Evolutionary conservation across 768 basidiomycete genomes (phyloP), one percentile per base, ranked within the genome.

Genomic region (Amylocystis lapponica): DNA sequence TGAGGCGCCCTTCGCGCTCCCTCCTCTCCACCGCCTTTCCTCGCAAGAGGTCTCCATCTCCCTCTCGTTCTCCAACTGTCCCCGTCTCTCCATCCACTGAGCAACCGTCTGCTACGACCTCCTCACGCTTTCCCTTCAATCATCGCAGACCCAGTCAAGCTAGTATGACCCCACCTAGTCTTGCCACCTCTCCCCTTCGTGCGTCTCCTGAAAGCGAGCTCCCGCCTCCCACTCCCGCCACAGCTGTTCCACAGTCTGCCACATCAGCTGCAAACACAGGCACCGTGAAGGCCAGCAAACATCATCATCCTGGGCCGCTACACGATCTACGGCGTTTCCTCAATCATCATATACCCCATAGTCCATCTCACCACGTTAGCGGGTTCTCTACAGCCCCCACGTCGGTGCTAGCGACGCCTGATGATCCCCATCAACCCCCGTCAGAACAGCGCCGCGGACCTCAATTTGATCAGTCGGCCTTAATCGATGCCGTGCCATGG

Each of bases 291-390:
- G 40, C 46, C 21, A 31, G 41, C 37, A 62, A 59, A 50, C 65
- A 67, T 51, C 63, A 74, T 50, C 70, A 73, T 45, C 74, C 74
- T 48, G 85, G 90, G 0, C 86, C 91, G 2, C 75, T 98, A 39
- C 81, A 87, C 66, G 94, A 97, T 64, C 81, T 97, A 57, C 91
- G 91, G 61, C 86, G 93, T 22, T 96, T 98, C 70, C 77, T 99
- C 50, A 89, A 95, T 67, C 79, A 88, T 66, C 91, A 95, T 66
- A 81, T 95, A 37, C 80, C 80, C 46, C 81, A 86, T 54, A 67
- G 64, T 36, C 62, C 62, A 49, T 49, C 51, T 46, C 48, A 66
- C 36, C 54, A 51, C 55, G 45, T 41, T 21, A 49, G 41, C 43
- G 50, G 51, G 30, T 52, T 48, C 27, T 52, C 52, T 34, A 55